Conservation (phyloP, 2,329 filamentous ascomycete species). For the Orbilia ellipsospora region DNA sequence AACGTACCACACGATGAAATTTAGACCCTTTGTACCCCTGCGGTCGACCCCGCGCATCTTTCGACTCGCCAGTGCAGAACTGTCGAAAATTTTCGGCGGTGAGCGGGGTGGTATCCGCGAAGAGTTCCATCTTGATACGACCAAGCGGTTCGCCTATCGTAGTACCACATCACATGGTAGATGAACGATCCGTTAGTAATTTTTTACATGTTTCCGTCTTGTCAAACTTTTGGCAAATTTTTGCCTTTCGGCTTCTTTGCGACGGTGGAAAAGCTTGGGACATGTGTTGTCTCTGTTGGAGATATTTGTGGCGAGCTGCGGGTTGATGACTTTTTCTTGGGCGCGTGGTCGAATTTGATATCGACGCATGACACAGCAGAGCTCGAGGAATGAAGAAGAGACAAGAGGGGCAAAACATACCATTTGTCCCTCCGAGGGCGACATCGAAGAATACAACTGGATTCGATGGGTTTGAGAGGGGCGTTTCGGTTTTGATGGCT, state of each 20-base stretch:
- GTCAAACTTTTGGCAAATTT: too few species aligned
- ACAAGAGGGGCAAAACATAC: constrained; percentile 37
- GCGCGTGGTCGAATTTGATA: background rate
- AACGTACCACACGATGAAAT: constrained; percentile 88
- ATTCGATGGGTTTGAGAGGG: constrained; percentile 41
- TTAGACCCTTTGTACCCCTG: constrained; percentile 95
- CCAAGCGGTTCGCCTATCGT: constrained; percentile 82
- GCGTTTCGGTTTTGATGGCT: constrained; percentile 45
- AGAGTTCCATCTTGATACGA: constrained; percentile 89
- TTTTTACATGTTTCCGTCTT: too few species aligned
- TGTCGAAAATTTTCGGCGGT: constrained; percentile 97
- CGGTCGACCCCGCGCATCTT: constrained; percentile 78
- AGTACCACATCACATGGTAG: background rate
- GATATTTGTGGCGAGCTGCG: constrained; percentile 8
- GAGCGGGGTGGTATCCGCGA: constrained; percentile 82
- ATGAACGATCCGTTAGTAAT: background rate
- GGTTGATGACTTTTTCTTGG: background rate
- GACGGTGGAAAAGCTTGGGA: too few species aligned
- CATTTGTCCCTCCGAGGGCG: constrained; percentile 76
- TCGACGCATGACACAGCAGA: too few species aligned
- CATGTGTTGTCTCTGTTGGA: constrained; percentile 51
- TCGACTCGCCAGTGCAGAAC: constrained; percentile 94
- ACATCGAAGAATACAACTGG: constrained; percentile 78
- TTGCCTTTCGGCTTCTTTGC: too few species aligned
- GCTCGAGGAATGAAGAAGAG: too few species aligned